Evolutionary conservation across 2,329 filamentous ascomycete species (phyloP), one percentile per base, ranked within the genome.

Genomic region (Fusarium keratoplasticum): DNA sequence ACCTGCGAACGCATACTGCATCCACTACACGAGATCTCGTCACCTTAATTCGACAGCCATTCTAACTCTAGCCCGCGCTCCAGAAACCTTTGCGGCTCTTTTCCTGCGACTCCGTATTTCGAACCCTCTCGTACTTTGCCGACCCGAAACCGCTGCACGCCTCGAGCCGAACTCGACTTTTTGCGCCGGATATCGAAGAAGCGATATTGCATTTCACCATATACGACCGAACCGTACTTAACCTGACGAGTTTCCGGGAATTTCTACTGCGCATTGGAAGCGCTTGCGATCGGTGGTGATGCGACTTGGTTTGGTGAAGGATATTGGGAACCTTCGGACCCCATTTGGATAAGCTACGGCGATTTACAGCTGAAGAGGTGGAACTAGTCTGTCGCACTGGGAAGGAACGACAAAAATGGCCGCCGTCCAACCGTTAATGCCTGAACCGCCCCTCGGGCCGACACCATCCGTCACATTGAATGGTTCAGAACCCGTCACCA

Each of bases 371-470:
- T 38, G 33, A 67, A 74, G 70, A 65, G 67, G 60, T 35, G 64
- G 64, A 62, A 61, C 18, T 27, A 38, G 54, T 38, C 20, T 61
- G 40, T 50, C 29, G 58, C 44, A 57, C 42, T 29, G 31, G 64
- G 22, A 50, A 25, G 16, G 27, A 50, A 57, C 38, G 47, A 66
- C 36, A 70, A 68, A 50, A 42, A 85, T 85, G 83, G 82, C 83
- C 63, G 81, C 83, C 10, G 82, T 85, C 44, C 82, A 84, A 66
- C 82, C 83, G 64, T 76, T 83, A 63, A 73, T 83, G 57, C 74
- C 80, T 52, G 82, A 80, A 50, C 78, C 82, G 33, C 81, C 81
- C 60, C 79, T 80, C 36, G 76, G 77, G 61, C 72, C 82, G 35
- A 73, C 65, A 11, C 69, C 77, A 55, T 62, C 70, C 60, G 65